Base-by-base conservation (phyloP, 495 filamentous ascomycete species). In the Penicillium alfredii region DNA sequence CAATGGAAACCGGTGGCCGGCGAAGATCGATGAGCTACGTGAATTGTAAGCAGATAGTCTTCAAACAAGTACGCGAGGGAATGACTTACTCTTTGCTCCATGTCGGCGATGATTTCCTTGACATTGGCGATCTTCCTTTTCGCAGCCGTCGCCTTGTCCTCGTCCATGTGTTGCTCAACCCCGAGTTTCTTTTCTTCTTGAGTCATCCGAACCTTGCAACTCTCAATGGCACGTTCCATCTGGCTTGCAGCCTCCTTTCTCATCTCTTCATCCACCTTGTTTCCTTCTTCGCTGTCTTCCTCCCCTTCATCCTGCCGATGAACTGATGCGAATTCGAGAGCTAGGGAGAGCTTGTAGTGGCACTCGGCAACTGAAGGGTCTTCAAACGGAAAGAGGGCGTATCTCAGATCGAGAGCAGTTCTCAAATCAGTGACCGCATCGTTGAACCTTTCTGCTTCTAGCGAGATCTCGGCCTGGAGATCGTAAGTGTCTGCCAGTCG, bases 321-420 rank as follows among this genome's bases (percentile, higher is more conserved):
- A n/a, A 87, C 75, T 0, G 86, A 86, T 8, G 84, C 81, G 45
- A 97, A 97, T 58, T 99, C 92, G 12, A 97, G 76, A 1, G 92
- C 93, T 26, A 99, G 78, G 2, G 93, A 94, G 28, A 97, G 77
- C 58, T 95, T 96, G 67, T 81, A 97, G 58, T 97, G 86, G 23
- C 86, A 90, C 71, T 99, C 92, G 19, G 89, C 88, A 35, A 96
- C 70, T 12, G 89, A 71, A 35, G 82, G 79, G 24, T 87, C 89
- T 31, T 92, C 84, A 31, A 77, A 61, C 1, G 86, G 73, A 53
- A 83, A 90, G 8, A 96, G 72, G 9, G 77, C 68, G 38, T 84
- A 55, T 60, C 92, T 88, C 29, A 94, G 72, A 28, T 70, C 72
- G 6, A 99, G 74, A 4, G 86, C 74, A 4, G 80, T 78, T 51